Evolutionary conservation across 169 alveolate genomes (phyloP), one percentile per base, ranked within the genome.

Genomic region (Toxoplasma gondii): DNA sequence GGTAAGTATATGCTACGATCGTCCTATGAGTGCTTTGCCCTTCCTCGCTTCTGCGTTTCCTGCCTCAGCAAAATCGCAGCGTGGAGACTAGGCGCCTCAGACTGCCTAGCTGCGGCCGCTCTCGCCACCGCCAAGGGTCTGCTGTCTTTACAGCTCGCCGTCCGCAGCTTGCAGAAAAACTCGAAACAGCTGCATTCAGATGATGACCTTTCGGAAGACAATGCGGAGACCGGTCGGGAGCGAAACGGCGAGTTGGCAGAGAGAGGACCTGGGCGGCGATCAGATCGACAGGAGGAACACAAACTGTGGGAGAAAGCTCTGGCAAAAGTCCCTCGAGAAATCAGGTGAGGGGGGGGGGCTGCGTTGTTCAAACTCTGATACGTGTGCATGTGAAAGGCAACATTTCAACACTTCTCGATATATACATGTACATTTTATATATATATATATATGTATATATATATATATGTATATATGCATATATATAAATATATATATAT

Each of bases 81-180:
- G 27, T 78, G 86, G 86, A 7, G 86, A 1, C 86, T 43, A 5
- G 90, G 69, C 12, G 69, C 69, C 2, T 38, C 90, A 1, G 90
- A 82, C 90, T 38, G 67, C 67, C 41, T 39, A 5, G 90, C 90
- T 39, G 64, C 64, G n/a, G 54, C 67, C 22, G 90, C 90, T 9
- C 67, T 82, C 34, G 90, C 41, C 34, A 44, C 38, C n/a, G 90
- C 90, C 41, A 82, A 82, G 29, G 29, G 31, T 49, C 90, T 82
- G 38, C 64, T 82, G 34, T 38, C 90, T 27, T 67, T 82, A 9
- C 90, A 82, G 69, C 17, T 43, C 39, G 4, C 90, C 41, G 27
- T 43, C 31, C 38, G 41, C 0, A 22, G 90, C 38, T 2, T 22
- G 90, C 90, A 22, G 53, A 1, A 19, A 9, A 82, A 31, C 36